Percentiles rank a stretch among this genome's conserved stretches.
phyloP scores from a whole-genome alignment of 108 stramenopile genomes.

The Cyclotella kingstonii region DNA sequence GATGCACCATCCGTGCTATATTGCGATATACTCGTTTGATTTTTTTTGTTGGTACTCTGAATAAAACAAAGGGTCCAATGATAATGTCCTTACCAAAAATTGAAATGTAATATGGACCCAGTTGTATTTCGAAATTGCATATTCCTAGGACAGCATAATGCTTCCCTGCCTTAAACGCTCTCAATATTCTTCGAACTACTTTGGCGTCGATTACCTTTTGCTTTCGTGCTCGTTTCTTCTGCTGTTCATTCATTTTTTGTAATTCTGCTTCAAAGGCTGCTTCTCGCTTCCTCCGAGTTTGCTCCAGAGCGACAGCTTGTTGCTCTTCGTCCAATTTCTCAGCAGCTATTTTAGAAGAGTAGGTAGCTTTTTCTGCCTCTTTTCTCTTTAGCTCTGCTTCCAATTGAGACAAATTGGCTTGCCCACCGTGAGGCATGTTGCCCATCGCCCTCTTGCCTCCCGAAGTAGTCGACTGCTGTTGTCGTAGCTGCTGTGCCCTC shows the following conservation, averaged over 20 bases:
- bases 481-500: slow-evolving; percentile 18
- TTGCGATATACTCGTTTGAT: slow-evolving; percentile 53
- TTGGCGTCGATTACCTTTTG: slow-evolving; percentile 66
- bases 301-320: slow-evolving; percentile 14
- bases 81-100: no score
- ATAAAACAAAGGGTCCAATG: slow-evolving; percentile 33
- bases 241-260: slow-evolving; percentile 64
- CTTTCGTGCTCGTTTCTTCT: slow-evolving; percentile 43
- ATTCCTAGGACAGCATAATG: slow-evolving; percentile 79
- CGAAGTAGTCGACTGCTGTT: neutral
- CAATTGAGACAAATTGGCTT: slow-evolving; percentile 20
- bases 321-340: no score
- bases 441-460: slow-evolving; percentile 10
- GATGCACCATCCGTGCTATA: slow-evolving; percentile 46
- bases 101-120: slow-evolving; percentile 48
- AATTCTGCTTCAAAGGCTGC: slow-evolving; percentile 65
- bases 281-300: slow-evolving; percentile 49
- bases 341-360: no score
- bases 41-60: slow-evolving; percentile 31
- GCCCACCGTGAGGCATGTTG: slow-evolving; percentile 21
- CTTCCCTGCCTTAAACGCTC: slow-evolving; percentile 39
- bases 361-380: slow-evolving; percentile 20
- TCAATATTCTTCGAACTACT: slow-evolving; percentile 54
- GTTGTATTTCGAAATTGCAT: slow-evolving; percentile 51
- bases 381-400: slow-evolving; percentile 39